Evolutionary conservation across 1,284 basidiomycete species (phyloP).

Genomic region (Ceratobasidium papillatum): DNA sequence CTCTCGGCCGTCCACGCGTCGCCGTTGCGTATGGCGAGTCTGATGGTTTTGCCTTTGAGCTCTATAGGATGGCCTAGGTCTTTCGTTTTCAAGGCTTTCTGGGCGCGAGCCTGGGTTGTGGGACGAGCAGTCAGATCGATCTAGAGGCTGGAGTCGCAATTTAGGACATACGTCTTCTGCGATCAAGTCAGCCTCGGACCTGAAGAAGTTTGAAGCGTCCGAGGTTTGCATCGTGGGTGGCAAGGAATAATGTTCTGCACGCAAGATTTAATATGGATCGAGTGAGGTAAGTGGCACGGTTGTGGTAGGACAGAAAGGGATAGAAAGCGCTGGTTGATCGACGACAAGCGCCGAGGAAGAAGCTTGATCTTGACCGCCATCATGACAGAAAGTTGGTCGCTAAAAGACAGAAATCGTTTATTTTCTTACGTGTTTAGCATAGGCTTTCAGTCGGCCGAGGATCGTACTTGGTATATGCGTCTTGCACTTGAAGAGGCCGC

Average conservation of each 20-base stretch:
- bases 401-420: neutral
- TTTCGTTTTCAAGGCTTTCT: constrained; percentile 77
- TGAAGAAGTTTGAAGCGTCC: constrained; percentile 62
- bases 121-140: neutral
- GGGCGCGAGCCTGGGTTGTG: constrained; percentile 64
- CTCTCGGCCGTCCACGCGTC: constrained; percentile 88
- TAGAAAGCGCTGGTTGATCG: neutral
- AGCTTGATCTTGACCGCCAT: neutral
- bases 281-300: neutral
- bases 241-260: no score
- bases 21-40: constrained; percentile 68
- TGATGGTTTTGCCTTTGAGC: constrained; percentile 77
- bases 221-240: constrained; percentile 54
- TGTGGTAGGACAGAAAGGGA: neutral
- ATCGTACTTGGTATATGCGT: constrained; percentile 64
- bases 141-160: constrained; percentile 21
- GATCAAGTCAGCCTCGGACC: constrained; percentile 77
- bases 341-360: neutral
- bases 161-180: constrained; percentile 65
- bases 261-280: neutral
- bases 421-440: neutral
- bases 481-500: constrained; percentile 77
- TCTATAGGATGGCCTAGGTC: constrained; percentile 79
- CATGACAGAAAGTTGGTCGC: constrained; percentile 26
- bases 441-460: constrained; percentile 43